phyloP scores from a whole-genome alignment of 108 stramenopile genomes.

The Mediolabrus comicus region DNA sequence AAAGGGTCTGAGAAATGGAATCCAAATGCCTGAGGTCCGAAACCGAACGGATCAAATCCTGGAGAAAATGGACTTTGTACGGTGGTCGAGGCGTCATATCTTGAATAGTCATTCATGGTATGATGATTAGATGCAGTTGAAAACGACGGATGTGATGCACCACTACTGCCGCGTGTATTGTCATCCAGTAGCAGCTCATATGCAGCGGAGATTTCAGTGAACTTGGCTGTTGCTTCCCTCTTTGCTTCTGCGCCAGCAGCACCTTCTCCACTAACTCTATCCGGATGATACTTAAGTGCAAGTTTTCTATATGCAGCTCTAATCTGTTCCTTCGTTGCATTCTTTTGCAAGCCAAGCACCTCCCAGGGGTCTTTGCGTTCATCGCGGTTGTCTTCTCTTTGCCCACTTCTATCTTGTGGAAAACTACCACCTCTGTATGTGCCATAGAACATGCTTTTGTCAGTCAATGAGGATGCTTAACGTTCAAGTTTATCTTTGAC shows the following conservation, averaged over 20 bases:
- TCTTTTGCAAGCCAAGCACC: constrained; percentile 48
- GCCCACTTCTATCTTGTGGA: background rate
- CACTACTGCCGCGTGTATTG: background rate
- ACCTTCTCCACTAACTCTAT: constrained; percentile 55
- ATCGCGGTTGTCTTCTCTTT: background rate
- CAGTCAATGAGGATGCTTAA: too few relatives aligned
- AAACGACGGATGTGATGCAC: constrained; percentile 34
- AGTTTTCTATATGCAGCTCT: constrained; percentile 67
- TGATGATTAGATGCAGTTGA: background rate
- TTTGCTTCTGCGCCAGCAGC: constrained; percentile 20
- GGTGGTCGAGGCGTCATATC: background rate
- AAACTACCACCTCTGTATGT: background rate
- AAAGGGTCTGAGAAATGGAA: constrained; percentile 30
- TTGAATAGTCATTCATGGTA: background rate
- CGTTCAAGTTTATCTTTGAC: too few relatives aligned
- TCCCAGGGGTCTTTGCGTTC: constrained; percentile 1
- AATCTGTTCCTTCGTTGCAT: constrained; percentile 55
- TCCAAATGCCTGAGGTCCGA: constrained; percentile 16
- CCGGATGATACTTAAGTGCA: constrained; percentile 70
- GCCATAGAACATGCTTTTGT: background rate
- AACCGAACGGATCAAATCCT: constrained; percentile 17
- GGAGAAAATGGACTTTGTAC: constrained; percentile 8
- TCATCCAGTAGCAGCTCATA: constrained; percentile 26
- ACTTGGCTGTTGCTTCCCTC: constrained; percentile 17
- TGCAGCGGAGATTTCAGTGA: constrained; percentile 29